Conservation (phyloP, 2,329 filamentous ascomycete species). For the Rhynchosporium agropyri region DNA sequence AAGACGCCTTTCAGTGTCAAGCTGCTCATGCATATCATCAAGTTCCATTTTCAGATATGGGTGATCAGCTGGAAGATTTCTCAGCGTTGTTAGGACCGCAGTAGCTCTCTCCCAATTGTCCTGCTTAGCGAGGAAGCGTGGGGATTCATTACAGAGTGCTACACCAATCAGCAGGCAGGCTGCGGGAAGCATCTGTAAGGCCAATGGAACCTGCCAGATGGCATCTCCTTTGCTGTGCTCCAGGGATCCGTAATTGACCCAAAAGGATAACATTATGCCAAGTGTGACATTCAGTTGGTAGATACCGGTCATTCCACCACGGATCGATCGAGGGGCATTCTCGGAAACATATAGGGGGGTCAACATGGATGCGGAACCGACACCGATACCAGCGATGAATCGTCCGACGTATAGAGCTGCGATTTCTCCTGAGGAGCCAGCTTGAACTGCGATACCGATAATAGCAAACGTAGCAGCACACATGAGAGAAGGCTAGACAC, state of each 20-base stretch:
- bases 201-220: constrained; percentile 63
- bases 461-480: neutral
- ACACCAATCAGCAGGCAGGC: constrained; percentile 65
- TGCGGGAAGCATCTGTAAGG: constrained; percentile 66
- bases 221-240: constrained; percentile 41
- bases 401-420: constrained; percentile 68
- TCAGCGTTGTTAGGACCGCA: constrained; percentile 54
- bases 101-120: constrained; percentile 69
- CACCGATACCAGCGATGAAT: constrained; percentile 53
- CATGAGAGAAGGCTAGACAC: constrained; percentile 1
- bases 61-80: constrained; percentile 54
- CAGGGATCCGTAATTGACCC: constrained; percentile 54
- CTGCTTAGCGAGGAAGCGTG: constrained; percentile 67
- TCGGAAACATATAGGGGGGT: constrained; percentile 48
- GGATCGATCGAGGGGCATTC: constrained; percentile 54
- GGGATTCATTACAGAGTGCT: constrained; percentile 61
- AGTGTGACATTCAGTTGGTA: constrained; percentile 52
- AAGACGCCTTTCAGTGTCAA: constrained; percentile 53
- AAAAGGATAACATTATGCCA: constrained; percentile 49
- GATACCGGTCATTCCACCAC: constrained; percentile 53
- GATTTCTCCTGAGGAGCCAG: constrained; percentile 1
- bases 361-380: constrained; percentile 51
- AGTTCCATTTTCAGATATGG: constrained; percentile 57
- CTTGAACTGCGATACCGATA: constrained; percentile 1
- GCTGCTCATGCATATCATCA: constrained; percentile 50